Evolutionary conservation across 176 grass and related monocot species (phyloP).

Genomic region (Aegilops tauschii): DNA sequence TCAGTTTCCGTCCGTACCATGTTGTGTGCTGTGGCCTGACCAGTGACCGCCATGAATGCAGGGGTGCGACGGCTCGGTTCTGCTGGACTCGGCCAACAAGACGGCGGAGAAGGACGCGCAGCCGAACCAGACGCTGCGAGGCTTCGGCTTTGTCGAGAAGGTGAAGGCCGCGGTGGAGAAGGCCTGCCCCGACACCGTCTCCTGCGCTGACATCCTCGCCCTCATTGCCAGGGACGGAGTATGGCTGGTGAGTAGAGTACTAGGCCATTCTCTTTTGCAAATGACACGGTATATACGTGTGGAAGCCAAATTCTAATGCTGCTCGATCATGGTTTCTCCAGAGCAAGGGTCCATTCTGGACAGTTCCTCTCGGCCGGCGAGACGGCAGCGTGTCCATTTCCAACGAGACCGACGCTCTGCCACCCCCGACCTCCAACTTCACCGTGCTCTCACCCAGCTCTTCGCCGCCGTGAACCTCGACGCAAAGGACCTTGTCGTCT

Average conservation of each 20-base stretch:
- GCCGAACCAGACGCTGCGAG: slow-evolving; percentile 69
- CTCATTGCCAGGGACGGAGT: slow-evolving; percentile 72
- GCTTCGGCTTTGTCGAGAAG: slow-evolving; percentile 58
- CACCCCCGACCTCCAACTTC: too few species aligned
- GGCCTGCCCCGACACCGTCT: slow-evolving; percentile 66
- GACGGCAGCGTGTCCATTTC: too few species aligned
- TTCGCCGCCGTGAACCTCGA: slow-evolving; percentile 16
- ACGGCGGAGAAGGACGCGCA: slow-evolving; percentile 62
- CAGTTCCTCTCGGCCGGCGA: too few species aligned
- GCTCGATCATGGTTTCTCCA: too few species aligned
- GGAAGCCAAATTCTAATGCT: too few species aligned
- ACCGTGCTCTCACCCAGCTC: too few species aligned
- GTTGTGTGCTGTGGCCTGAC: too few species aligned
- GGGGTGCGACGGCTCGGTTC: slow-evolving; percentile 87
- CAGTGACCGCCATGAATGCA: not conserved
- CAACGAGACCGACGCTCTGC: too few species aligned
- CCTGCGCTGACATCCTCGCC: slow-evolving; percentile 79
- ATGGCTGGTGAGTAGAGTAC: slow-evolving; percentile 62
- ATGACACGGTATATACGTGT: too few species aligned
- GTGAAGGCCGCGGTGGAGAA: slow-evolving; percentile 76
- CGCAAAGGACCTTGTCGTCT: slow-evolving; percentile 78
- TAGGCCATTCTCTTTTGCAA: too few species aligned
- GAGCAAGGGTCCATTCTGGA: too few species aligned
- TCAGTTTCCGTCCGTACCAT: too few species aligned
- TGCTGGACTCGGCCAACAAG: slow-evolving; percentile 44